A percentile compares a stretch with the other conserved stretches of the same genome.
phyloP scores from a whole-genome alignment of 129 eudicot genomes.

The Silybum marianum region DNA sequence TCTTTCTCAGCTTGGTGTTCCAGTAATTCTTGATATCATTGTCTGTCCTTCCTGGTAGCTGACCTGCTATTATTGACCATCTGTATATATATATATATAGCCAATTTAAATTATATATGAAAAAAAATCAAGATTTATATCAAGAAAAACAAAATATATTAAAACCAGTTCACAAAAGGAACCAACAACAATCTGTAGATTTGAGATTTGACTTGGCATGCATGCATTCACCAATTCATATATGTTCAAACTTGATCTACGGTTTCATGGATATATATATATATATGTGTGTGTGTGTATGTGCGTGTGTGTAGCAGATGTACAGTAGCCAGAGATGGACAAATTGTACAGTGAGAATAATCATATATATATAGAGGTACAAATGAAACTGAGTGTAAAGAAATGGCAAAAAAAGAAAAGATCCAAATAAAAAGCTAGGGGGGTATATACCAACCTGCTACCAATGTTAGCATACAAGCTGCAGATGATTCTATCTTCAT shows the following conservation, averaged over 20 bases:
- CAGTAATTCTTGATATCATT: constrained; percentile 91
- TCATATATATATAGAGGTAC: constrained; percentile 15
- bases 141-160: neutral
- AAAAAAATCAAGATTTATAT: neutral
- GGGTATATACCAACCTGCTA: constrained; percentile 59
- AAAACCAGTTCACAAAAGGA: neutral
- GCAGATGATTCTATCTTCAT: constrained; percentile 88
- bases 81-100: constrained; percentile 30
- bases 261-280: constrained; percentile 11
- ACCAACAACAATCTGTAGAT: neutral
- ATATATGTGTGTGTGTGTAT: too few species aligned
- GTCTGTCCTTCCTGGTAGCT: constrained; percentile 82
- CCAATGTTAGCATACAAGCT: constrained; percentile 80
- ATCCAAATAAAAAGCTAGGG: neutral
- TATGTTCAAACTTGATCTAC: constrained; percentile 7
- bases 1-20: constrained; percentile 94
- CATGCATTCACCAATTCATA: constrained; percentile 15
- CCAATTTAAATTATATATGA: constrained; percentile 4
- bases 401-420: neutral
- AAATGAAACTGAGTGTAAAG: neutral
- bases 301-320: neutral
- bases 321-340: constrained; percentile 9
- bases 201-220: constrained; percentile 11
- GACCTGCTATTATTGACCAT: constrained; percentile 94
- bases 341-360: constrained; percentile 11